Conservation (phyloP, 108 stramenopile species). For the Epithemia pelagica region DNA sequence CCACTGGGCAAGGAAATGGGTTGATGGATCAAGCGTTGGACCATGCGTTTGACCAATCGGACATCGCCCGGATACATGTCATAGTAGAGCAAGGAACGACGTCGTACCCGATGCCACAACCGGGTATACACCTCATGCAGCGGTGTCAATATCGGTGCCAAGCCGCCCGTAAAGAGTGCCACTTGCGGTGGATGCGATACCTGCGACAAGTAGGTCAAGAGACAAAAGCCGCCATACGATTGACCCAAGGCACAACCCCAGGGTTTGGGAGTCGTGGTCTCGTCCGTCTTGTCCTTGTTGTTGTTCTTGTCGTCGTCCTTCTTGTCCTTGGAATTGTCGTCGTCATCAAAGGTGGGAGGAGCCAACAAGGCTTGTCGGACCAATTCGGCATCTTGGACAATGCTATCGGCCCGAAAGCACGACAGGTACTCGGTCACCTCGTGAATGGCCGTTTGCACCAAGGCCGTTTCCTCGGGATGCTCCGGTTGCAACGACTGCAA, state of each 20-base stretch:
- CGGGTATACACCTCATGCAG: conserved; percentile 57
- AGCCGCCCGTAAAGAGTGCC: conserved; percentile 84
- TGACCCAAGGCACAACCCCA: conserved; percentile 87
- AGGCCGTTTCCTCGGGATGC: conserved; percentile 14
- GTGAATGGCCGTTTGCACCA: conserved; percentile 33
- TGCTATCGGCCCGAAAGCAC: conserved; percentile 84
- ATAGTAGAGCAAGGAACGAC: conserved; percentile 77
- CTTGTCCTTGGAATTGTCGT: background rate
- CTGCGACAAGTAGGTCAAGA: conserved; percentile 82
- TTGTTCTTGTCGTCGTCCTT: background rate
- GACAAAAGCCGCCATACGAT: conserved; percentile 90
- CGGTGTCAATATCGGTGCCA: conserved; percentile 81
- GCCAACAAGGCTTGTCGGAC: conserved; percentile 59
- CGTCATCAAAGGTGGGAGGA: conserved; percentile 11
- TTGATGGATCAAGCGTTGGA: conserved; percentile 37
- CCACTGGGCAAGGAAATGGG: conserved; percentile 65
- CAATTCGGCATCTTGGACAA: conserved; percentile 86
- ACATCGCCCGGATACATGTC: conserved; percentile 87
- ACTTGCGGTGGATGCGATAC: conserved; percentile 56
- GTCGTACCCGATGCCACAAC: conserved; percentile 70
- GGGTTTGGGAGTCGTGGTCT: conserved; percentile 21
- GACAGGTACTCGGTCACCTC: conserved; percentile 68
- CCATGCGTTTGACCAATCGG: conserved; percentile 62
- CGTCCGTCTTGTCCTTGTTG: background rate
- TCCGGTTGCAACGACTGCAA: conserved; percentile 9